Evolutionary conservation across 306 rosid genomes (phyloP).

Genomic region (Echinosophora koreensis): DNA sequence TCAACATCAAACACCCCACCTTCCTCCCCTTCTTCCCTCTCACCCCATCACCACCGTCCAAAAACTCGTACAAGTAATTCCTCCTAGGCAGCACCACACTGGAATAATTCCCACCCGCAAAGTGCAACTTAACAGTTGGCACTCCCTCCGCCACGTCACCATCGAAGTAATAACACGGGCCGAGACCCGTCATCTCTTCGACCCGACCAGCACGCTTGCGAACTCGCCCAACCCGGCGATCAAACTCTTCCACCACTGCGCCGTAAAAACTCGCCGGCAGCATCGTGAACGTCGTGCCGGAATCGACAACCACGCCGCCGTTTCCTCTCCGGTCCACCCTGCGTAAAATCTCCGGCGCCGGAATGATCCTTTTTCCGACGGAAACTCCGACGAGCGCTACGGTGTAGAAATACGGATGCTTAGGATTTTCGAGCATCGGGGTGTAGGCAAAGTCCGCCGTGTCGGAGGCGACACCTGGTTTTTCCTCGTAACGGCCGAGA

Average conservation of each 20-base stretch:
- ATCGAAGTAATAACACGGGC: slow-evolving; percentile 72
- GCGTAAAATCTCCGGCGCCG: slow-evolving; percentile 66
- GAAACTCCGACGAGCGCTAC: slow-evolving; percentile 78
- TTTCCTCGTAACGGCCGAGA: slow-evolving; percentile 60
- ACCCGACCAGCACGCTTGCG: slow-evolving; percentile 68
- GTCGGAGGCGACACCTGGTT: neutral
- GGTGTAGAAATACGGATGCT: slow-evolving; percentile 83
- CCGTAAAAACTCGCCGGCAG: slow-evolving; percentile 71
- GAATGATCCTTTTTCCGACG: slow-evolving; percentile 58
- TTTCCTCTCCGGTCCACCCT: slow-evolving; percentile 63
- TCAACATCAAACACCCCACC: slow-evolving; percentile 91
- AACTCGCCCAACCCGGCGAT: slow-evolving; percentile 64
- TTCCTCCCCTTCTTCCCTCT: slow-evolving; percentile 46
- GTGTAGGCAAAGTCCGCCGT: slow-evolving; percentile 70
- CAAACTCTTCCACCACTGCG: slow-evolving; percentile 76
- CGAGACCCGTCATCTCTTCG: slow-evolving; percentile 75
- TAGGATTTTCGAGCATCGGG: slow-evolving; percentile 76
- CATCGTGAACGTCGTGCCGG: slow-evolving; percentile 96
- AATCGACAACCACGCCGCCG: slow-evolving; percentile 91
- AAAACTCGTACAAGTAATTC: slow-evolving; percentile 82
- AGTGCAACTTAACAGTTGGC: slow-evolving; percentile 72
- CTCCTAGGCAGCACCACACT: slow-evolving; percentile 73
- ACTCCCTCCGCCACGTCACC: slow-evolving; percentile 44
- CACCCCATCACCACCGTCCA: slow-evolving; percentile 63
- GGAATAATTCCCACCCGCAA: slow-evolving; percentile 63